Evolutionary conservation across 139 green algal genomes (phyloP), one percentile per base, ranked within the genome.

Genomic region (Picochlorum sp.): DNA sequence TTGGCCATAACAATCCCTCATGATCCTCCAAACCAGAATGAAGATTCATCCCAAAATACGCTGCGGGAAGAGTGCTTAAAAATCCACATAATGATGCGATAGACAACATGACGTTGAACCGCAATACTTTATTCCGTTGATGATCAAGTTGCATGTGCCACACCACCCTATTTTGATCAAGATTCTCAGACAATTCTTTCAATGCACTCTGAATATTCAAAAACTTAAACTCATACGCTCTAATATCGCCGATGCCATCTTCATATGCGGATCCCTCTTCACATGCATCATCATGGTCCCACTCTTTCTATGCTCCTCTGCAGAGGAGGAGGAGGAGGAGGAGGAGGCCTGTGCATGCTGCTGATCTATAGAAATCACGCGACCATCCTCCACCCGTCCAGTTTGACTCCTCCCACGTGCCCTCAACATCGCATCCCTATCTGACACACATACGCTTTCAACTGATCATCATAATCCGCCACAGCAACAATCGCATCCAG

Each of bases 11-110:
- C 11, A 71, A 55, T 26, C 30, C 52, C 0, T 65, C 34, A 23
- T 52, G 20, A 11, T 80, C 70, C 65, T 83, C 78, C 24, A 75
- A 34, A 16, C 75, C 78, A 14, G 30, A 63, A 24, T 61, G 51
- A 56, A 85, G 49, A 62, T 85, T 85, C 78, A 85, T 85, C 52
- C 78, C 78, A 45, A 85, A 79, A 59, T 66, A 84, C 21, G 72
- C 67, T 3, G 76, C 78, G 1, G 78, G 78, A 18, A 84, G 65
- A 11, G 71, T 79, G 34, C 26, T 59, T 7, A 68, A 26, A 28
- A 81, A 57, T 5, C 70, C 31, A 3, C 65, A 62, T 18, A 85
- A 66, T 16, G 51, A 65, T 6, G 68, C 60, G 20, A 83, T 57
- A 15, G 41, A 65, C 49, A 79, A 69, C 1, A 83, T 47, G 18